These are phyloP conservation scores for Phalaenopsis equestris DNA, from an alignment of 106 monocot species.

Conservation along the genomic window DNA sequence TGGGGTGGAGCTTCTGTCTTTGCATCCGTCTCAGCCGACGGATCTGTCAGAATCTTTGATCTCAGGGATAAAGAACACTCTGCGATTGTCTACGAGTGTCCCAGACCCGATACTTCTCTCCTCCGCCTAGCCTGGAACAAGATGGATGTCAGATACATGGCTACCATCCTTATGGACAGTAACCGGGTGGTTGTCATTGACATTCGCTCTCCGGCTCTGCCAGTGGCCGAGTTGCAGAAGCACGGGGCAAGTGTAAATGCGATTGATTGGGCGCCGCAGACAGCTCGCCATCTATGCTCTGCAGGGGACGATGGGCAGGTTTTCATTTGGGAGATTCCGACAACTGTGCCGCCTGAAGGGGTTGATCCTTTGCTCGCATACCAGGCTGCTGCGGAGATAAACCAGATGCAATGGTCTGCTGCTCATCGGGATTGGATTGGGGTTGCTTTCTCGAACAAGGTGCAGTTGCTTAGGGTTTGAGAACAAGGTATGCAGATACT, in stretches of 20 bases:
- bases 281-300: slow-evolving; percentile 43
- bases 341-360: neutral
- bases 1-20: slow-evolving; percentile 83
- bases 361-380: slow-evolving; percentile 11
- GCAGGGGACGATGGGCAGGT: slow-evolving; percentile 69
- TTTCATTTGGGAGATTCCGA: slow-evolving; percentile 60
- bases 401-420: slow-evolving; percentile 15
- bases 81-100: slow-evolving; percentile 84
- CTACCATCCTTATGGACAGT: slow-evolving; percentile 75
- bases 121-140: slow-evolving; percentile 90
- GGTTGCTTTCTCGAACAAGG: slow-evolving; percentile 8
- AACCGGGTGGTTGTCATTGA: slow-evolving; percentile 65
- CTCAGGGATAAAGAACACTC: slow-evolving; percentile 93
- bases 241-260: slow-evolving; percentile 74
- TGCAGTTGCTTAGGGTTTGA: slow-evolving; percentile 15
- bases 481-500: neutral
- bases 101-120: slow-evolving; percentile 68
- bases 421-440: slow-evolving; percentile 11
- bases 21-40: slow-evolving; percentile 91
- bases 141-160: slow-evolving; percentile 67
- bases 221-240: slow-evolving; percentile 76
- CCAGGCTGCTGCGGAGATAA: slow-evolving; percentile 8
- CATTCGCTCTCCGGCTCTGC: slow-evolving; percentile 61
- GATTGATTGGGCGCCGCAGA: slow-evolving; percentile 58
- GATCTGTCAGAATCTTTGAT: slow-evolving; percentile 81